Conservation (phyloP, 2,329 filamentous ascomycete genomes). For the Tympanopsis confertula region DNA sequence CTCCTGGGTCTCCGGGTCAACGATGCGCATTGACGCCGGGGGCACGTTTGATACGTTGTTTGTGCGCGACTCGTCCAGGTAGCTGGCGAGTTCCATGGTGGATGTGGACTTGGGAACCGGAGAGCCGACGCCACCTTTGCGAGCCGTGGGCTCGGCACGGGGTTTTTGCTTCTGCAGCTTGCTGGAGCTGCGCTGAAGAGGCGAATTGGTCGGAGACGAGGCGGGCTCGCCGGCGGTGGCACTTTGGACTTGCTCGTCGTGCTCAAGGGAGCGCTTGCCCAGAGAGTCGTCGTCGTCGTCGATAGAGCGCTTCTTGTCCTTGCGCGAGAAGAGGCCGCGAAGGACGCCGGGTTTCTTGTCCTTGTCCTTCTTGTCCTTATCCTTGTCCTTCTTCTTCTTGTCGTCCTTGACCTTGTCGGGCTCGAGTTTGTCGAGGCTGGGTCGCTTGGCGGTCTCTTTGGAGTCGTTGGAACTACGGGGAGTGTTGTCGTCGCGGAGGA, state of each 20-base stretch:
- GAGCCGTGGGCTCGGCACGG: constrained; percentile 24
- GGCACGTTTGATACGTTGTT: constrained; percentile 45
- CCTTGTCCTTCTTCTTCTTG: constrained; percentile 30
- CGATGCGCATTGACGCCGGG: constrained; percentile 43
- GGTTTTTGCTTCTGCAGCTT: constrained; percentile 63
- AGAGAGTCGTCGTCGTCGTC: constrained; percentile 48
- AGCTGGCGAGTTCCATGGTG: constrained; percentile 17
- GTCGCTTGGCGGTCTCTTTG: constrained; percentile 40
- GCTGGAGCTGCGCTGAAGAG: constrained; percentile 43
- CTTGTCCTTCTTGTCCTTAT: constrained; percentile 30
- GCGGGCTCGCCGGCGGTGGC: constrained; percentile 26
- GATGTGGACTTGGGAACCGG: constrained; percentile 26
- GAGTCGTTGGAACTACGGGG: constrained; percentile 27
- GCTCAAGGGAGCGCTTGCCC: constrained; percentile 53
- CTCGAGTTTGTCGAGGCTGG: constrained; percentile 67
- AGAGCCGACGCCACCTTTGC: constrained; percentile 12
- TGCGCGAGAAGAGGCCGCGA: constrained; percentile 50
- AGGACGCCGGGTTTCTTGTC: constrained; percentile 27
- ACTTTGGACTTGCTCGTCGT: constrained; percentile 23
- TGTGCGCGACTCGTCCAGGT: constrained; percentile 27
- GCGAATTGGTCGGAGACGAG: constrained; percentile 28
- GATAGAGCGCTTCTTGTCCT: constrained; percentile 43
- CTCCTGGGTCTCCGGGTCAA: constrained; percentile 24
- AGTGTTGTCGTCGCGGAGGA: constrained; percentile 52
- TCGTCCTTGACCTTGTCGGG: constrained; percentile 44